Base-by-base conservation (phyloP, 2,329 filamentous ascomycete species). In the Aspergillus felis region DNA sequence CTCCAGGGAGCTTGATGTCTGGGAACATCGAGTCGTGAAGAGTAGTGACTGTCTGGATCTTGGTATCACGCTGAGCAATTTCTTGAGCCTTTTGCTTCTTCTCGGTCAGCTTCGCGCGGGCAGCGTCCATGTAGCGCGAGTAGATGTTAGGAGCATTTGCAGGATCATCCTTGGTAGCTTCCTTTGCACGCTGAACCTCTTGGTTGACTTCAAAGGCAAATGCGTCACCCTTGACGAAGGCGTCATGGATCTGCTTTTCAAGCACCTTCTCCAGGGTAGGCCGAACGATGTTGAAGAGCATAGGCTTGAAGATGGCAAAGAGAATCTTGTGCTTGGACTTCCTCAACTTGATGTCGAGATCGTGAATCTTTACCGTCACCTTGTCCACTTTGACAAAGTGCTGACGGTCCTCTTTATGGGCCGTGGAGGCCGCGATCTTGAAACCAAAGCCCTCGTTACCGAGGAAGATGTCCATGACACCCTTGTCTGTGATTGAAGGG, bases 331-430 rank as follows among this genome's bases (percentile, higher is more conserved):
- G 92, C 74, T 88, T 95, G 53, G 92, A 97, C 81, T 96, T 86
- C 82, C 92, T 92, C 64, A 99, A 76, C 80, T 96, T 96, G 78
- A 99, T 87, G 66, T 89, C 84, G 57, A 97, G 82, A 69, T 92
- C 71, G 77, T 90, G 89, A 65, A 96, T 85, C 66, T 91, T 87
- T 22, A 96, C 90, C 44, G 89, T 82, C 3, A 96, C 89, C 74
- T 89, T 92, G 70, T 96, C 91, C 59, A 97, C 84, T 84, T 96
- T 97, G 84, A 97, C 93, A 78, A 96, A 94, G 74, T 94, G 87
- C 67, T 90, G 85, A 28, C 81, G 79, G 68, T 96, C 92, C 22
- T 80, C 82, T 71, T 87, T 84, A 53, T 93, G 87, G 2, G 91
- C 87, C 50, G 87, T 92, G 56, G 92, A 90, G 66, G 96, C 83